Percentiles rank a stretch among this genome's conserved stretches.
Conservation (phyloP, 2,329 filamentous ascomycete species). For the Endocalyx cinctus region DNA sequence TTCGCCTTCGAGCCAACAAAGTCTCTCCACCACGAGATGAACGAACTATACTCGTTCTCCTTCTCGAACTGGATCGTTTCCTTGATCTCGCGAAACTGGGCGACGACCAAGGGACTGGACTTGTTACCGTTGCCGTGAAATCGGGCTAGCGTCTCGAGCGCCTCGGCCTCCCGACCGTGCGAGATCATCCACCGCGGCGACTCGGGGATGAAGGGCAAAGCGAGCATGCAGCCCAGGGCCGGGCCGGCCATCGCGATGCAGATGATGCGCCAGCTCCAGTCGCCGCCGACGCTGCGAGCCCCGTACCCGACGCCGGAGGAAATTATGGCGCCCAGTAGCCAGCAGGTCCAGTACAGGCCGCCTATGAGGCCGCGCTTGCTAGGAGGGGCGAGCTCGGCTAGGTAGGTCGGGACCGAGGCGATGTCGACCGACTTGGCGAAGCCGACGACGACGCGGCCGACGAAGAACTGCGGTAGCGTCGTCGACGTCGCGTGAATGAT, state of each 20-base stretch:
- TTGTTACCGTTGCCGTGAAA: constrained; percentile 4
- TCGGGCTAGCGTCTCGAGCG: constrained; percentile 1
- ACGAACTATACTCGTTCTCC: constrained; percentile 1
- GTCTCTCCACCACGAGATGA: constrained; percentile 3
- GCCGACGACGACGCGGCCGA: constrained; percentile 4
- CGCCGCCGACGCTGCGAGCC: constrained; percentile 1
- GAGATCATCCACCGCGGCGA: constrained; percentile 6
- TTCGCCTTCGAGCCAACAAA: constrained; percentile 3
- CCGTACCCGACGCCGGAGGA: constrained; percentile 4
- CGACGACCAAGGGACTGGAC: constrained; percentile 1
- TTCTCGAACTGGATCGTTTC: constrained; percentile 3
- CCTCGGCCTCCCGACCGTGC: constrained; percentile 3
- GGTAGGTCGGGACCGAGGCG: constrained; percentile 4
- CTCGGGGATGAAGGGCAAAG: constrained; percentile 4
- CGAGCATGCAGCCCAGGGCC: constrained; percentile 4
- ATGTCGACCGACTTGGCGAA: constrained; percentile 2
- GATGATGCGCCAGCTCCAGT: constrained; percentile 4
- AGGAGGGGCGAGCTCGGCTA: constrained; percentile 3
- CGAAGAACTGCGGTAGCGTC: constrained; percentile 4
- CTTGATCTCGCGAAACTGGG: constrained; percentile 4
- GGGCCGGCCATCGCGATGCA: constrained; percentile 10
- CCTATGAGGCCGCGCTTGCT: constrained; percentile 1
- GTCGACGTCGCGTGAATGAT: constrained; percentile 2
- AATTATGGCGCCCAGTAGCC: constrained; percentile 4
- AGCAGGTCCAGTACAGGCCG: constrained; percentile 5